Evolutionary conservation across 2,329 filamentous ascomycete genomes (phyloP), one percentile per base, ranked within the genome.

Genomic region (Dothistroma pini): DNA sequence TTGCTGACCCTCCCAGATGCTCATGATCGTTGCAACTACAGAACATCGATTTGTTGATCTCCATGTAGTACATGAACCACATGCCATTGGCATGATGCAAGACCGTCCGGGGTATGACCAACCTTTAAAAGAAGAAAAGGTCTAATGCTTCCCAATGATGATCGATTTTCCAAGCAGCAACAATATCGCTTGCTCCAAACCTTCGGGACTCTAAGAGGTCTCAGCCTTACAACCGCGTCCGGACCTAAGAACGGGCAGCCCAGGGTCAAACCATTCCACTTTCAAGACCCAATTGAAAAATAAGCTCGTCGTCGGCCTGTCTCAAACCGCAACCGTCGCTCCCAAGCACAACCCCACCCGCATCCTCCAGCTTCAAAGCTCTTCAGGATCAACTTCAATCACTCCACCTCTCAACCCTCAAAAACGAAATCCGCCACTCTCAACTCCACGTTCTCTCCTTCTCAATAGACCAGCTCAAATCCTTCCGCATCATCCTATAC

Each of bases 401-500:
- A 10, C 21, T 54, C 6, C 34, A 54, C 16, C 12, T 54, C 8
- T n/a, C 38, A 11, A n/a, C 29, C 41, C 41, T 3, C 14, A n/a
- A 44, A 19, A 14, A 19, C 41, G 41, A 44, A 16, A 53, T 21
- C 50, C 21, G 29, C 50, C 22, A 34, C 8, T 19, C 22, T 4
- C 9, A 34, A 31, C 29, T 34, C 16, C 50, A 7, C 2, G 34
- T 12, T 12, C 34, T 11, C 10, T 19, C 25, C 12, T 12, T 3
- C 4, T 8, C 32, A 2, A 38, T 21, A 38, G 52, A 34, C 52
- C 52, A 38, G 11, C 52, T 54, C 16, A 44, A 57, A 29, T 22
- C 41, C 11, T 57, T 57, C 44, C 55, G 44, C 3, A 50, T 57
- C 22, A 22, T 10, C 19, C 55, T 57, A 6, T 57, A 57, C 32